Conservation (phyloP, 495 filamentous ascomycete species). For the Aspergillus ostianus region DNA sequence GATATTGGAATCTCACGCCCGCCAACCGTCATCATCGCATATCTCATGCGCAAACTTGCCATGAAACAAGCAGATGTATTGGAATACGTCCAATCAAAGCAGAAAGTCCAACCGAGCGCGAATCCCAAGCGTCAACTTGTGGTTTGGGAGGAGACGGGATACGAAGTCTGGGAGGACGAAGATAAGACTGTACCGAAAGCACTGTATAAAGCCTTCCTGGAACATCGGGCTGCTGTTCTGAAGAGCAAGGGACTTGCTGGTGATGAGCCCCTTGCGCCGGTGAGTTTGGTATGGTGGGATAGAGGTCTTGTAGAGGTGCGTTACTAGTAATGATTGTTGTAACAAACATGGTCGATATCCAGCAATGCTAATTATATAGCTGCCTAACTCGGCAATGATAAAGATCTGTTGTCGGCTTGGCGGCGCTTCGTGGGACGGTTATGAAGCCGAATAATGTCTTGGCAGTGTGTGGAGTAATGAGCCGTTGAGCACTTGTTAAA, state of each 20-base stretch:
- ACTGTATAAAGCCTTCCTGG: conserved; percentile 27
- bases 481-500: too few species aligned
- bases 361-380: too few species aligned
- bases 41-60: conserved; percentile 30
- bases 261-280: conserved; percentile 26
- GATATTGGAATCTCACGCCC: conserved; percentile 37
- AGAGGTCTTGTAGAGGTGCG: too few species aligned
- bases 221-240: conserved; percentile 22
- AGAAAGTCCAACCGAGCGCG: conserved; percentile 22
- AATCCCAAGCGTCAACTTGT: conserved; percentile 29
- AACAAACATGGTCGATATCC: too few species aligned
- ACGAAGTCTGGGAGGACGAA: conserved; percentile 35
- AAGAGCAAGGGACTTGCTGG: conserved; percentile 26
- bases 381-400: too few species aligned
- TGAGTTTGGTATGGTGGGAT: too few species aligned
- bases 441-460: too few species aligned
- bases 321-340: too few species aligned
- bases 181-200: conserved; percentile 28
- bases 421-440: too few species aligned
- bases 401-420: too few species aligned
- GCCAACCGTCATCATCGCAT: conserved; percentile 31
- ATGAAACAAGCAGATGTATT: conserved; percentile 9
- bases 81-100: conserved; percentile 19
- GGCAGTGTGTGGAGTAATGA: too few species aligned
- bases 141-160: conserved; percentile 30